Base-by-base conservation (phyloP, 768 basidiomycete genomes). In the Leccinum fibrillosum region DNA sequence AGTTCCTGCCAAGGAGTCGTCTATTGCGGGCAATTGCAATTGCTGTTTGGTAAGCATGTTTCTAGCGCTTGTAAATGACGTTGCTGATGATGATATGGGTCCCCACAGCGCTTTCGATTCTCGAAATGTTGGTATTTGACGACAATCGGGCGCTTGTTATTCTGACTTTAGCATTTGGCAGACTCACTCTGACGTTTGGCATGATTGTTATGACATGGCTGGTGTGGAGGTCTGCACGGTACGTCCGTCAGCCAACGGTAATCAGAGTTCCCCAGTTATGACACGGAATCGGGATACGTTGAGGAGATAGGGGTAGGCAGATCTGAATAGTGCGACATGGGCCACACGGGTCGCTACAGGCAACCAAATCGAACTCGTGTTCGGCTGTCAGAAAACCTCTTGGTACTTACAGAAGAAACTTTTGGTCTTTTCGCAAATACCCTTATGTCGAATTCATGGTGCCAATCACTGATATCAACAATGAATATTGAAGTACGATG, bases 1-100 rank as follows among this genome's bases (percentile, higher is more conserved):
- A 71, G 69, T 32, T 71, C 69, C 17, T 86, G 86, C 63, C 52
- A 63, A 15, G 73, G 65, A 9, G 58, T 71, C 12, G 77, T 81
- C 25, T 84, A 86, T 67, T 87, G 86, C 59, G 72, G 72, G 32
- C 86, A 87, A 58, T 75, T 86, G 54, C 79, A 79, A 39, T 72
- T 78, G 5, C 64, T 86, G 8, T 84, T 83, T 53, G 82, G 84
- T 84, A 54, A 57, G 56, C 21, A n/a, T 28, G n/a, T 53, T 13
- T 5, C 25, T 28, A 0, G 26, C 35, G 15, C n/a, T 15, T 19
- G 21, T 5, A 9, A 32, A 26, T 11, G 15, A 15, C 13, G 12
- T 30, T 28, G 4, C 53, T 66, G 49, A 68, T 45, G 32, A 58
- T 62, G 23, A 23, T 23, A 23, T 23, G 23, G 23, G 11, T 32